Base-by-base conservation (phyloP, 2,329 filamentous ascomycete species). In the Xylariaceae sp. region DNA sequence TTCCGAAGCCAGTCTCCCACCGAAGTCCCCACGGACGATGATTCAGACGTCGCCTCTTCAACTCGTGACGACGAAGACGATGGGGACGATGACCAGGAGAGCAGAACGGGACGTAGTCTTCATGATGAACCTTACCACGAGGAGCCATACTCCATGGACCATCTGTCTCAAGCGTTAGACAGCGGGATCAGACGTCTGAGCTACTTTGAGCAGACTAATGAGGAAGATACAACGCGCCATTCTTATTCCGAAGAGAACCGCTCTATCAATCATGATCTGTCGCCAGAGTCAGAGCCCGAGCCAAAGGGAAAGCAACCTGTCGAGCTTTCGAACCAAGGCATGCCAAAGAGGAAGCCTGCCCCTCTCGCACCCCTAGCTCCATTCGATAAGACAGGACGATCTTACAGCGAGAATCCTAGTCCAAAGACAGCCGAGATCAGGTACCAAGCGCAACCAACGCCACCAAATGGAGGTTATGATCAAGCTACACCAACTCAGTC, bases 291-390 rank as follows among this genome's bases (percentile, higher is more conserved):
- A 51, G 42, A 19, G n/a, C 51, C 31, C 13, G 45, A 42, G 22
- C 52, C 54, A n/a, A 44, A 46, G 39, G 31, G 42, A 12, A 47
- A 50, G 39, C 44, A 45, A 10, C 36, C 54, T 2, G 47, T 48
- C 18, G 59, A 64, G 54, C 48, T 63, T 3, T 57, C 59, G 36
- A n/a, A 47, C 31, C 59, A 61, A 38, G 53, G 51, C 31, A 49
- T 54, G 14, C 45, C 60, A 34, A 63, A 50, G 48, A 55, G 58
- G 45, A 61, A 62, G 41, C 60, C 63, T 28, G 22, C 22, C 7
- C 22, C 4, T 28, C 22, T 28, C 7, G 56, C 57, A 47, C 63
- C 57, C 19, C 22, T 16, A 18, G 38, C 48, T 22, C 47, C 55
- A 11, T 55, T 56, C 17, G 51, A 52, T 1, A 41, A 49, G 11